phyloP scores from a whole-genome alignment of 805 yeast genomes.

The Candida incommunis region DNA sequence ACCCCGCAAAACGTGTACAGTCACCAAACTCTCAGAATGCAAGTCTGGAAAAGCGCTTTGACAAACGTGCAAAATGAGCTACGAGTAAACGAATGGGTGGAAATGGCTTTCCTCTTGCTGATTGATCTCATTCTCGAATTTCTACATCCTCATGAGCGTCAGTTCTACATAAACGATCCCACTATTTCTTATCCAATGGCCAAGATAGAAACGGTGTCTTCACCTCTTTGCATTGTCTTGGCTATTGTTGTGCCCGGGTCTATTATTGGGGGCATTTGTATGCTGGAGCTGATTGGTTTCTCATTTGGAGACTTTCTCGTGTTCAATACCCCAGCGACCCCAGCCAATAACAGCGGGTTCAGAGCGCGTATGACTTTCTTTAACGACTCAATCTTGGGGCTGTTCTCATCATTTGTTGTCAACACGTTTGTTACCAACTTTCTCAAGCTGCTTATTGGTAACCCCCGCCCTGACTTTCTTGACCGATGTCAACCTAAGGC shows the following conservation, averaged over 20 bases:
- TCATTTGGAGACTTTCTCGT: not conserved
- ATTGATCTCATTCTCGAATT: constrained; percentile 11
- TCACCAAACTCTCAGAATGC: not conserved
- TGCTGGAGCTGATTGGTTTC: constrained; percentile 3
- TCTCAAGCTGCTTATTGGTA: constrained; percentile 72
- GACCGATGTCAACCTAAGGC: constrained; percentile 64
- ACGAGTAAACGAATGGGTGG: constrained; percentile 3
- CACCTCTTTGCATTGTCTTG: constrained; percentile 31
- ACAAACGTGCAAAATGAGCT: not conserved
- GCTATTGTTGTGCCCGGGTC: constrained; percentile 17
- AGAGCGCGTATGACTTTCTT: constrained; percentile 28
- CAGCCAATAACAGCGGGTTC: constrained; percentile 6
- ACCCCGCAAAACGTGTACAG: no score
- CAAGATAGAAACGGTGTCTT: constrained; percentile 55
- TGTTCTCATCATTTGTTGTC: constrained; percentile 41
- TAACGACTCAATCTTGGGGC: constrained; percentile 54
- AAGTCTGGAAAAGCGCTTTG: not conserved
- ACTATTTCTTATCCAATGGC: constrained; percentile 76
- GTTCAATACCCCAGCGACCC: constrained; percentile 3
- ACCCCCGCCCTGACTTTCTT: constrained; percentile 85
- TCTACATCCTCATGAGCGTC: constrained; percentile 55
- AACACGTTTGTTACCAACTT: constrained; percentile 56
- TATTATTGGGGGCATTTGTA: constrained; percentile 10
- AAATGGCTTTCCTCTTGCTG: constrained; percentile 4
- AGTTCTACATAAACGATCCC: constrained; percentile 60